These are phyloP conservation scores for Sporothrix brunneoviolacea DNA, from an alignment of 2,329 filamentous ascomycete genomes.

Conservation along the genomic window DNA sequence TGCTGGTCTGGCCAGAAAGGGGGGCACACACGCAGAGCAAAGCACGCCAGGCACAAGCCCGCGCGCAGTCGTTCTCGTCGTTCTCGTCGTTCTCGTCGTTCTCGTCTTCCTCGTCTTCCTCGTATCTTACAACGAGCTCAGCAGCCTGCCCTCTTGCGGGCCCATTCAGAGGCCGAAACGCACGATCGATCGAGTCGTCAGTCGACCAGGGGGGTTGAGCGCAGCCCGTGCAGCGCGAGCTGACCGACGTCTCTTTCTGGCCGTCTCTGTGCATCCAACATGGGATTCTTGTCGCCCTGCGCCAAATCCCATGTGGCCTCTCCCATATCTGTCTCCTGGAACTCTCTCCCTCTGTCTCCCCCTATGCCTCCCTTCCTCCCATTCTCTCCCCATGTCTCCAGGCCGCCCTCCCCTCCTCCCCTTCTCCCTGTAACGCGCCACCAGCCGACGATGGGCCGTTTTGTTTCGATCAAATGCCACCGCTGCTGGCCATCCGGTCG, in stretches of 20 bases:
- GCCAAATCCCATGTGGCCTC: not conserved
- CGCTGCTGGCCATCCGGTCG: conserved; percentile 6
- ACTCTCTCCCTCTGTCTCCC: not conserved
- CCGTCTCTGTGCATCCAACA: not conserved
- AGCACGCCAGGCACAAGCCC: too few species aligned
- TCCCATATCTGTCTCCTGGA: not conserved
- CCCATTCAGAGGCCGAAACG: conserved; percentile 16
- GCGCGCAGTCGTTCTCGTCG: too few species aligned
- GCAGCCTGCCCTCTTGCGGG: conserved; percentile 5
- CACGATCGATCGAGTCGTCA: conserved; percentile 14
- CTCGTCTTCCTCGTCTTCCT: too few species aligned
- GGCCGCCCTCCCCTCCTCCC: conserved; percentile 1
- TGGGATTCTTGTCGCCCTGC: not conserved
- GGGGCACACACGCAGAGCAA: not conserved
- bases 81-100: too few species aligned
- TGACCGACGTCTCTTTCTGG: too few species aligned
- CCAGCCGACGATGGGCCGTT: conserved; percentile 1
- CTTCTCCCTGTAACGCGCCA: conserved; percentile 6
- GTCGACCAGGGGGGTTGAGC: conserved; percentile 6
- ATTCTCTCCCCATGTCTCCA: not conserved
- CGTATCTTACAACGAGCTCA: not conserved
- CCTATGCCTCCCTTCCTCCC: not conserved
- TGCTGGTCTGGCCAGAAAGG: conserved; percentile 1
- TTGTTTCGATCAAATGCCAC: conserved; percentile 3
- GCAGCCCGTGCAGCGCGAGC: too few species aligned